Evolutionary conservation across 331 rosid genomes (phyloP).

Genomic region (Erythrophleum ivorense): DNA sequence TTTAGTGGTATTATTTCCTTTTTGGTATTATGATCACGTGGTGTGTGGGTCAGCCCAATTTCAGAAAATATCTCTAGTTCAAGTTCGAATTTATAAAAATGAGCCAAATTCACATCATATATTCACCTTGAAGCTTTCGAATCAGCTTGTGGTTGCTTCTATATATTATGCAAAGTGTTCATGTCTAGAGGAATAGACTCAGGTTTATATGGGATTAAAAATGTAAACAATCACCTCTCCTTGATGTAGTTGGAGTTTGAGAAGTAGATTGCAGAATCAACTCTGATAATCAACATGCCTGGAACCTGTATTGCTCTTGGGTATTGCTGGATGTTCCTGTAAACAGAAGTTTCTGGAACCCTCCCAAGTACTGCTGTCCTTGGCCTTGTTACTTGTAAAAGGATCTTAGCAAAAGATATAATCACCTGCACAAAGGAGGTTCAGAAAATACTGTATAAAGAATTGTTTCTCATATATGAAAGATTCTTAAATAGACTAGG

Average conservation of each 20-base stretch:
- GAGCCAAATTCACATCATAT: too few relatives aligned
- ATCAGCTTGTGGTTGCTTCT: too few relatives aligned
- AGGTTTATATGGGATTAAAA: neutral
- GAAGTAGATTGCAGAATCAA: constrained; percentile 89
- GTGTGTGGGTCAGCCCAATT: too few relatives aligned
- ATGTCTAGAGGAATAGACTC: neutral
- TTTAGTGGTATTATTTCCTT: too few relatives aligned
- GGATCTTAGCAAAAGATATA: constrained; percentile 73
- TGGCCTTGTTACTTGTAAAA: constrained; percentile 85
- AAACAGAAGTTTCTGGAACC: constrained; percentile 60
- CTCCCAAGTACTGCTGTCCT: constrained; percentile 72
- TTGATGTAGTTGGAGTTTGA: constrained; percentile 80
- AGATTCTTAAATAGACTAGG: too few relatives aligned
- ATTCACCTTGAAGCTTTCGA: too few relatives aligned
- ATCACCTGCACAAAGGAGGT: constrained; percentile 50
- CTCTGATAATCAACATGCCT: constrained; percentile 67
- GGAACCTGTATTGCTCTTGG: constrained; percentile 62
- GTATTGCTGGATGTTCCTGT: constrained; percentile 73
- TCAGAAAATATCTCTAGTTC: too few relatives aligned
- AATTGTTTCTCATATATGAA: too few relatives aligned
- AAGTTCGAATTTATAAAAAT: too few relatives aligned
- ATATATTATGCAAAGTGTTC: neutral
- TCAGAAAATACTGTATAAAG: neutral
- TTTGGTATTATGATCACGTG: too few relatives aligned
- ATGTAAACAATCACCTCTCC: constrained; percentile 58